phyloP scores from a whole-genome alignment of 768 basidiomycete genomes.

The Termitomyces sp. region DNA sequence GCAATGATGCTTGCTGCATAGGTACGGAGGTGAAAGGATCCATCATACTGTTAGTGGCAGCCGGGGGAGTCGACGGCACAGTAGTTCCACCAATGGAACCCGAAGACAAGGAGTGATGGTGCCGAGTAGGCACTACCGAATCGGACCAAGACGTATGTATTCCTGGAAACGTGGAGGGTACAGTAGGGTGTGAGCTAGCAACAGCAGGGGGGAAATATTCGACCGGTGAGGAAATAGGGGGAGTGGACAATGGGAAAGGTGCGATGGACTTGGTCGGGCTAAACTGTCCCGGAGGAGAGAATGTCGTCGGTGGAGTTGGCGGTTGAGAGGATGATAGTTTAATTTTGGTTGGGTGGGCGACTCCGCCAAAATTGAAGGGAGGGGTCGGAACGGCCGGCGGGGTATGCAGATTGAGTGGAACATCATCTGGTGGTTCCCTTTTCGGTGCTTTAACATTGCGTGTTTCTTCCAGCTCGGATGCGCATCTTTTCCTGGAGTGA shows the following conservation, averaged over 20 bases:
- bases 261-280: conserved; percentile 16
- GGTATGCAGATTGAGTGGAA: conserved; percentile 22
- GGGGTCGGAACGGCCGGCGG: conserved; percentile 9
- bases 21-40: conserved; percentile 15
- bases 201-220: conserved; percentile 16
- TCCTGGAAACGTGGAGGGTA: conserved; percentile 21
- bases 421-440: conserved; percentile 41
- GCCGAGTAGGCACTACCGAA: conserved; percentile 28
- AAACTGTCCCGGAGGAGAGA: conserved; percentile 23
- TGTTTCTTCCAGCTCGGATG: conserved; percentile 36
- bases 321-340: conserved; percentile 29
- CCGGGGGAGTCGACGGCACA: conserved; percentile 13
- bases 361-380: conserved; percentile 12
- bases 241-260: conserved; percentile 18
- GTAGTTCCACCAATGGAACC: conserved; percentile 25
- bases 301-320: conserved; percentile 27
- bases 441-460: conserved; percentile 41
- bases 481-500: conserved; percentile 37
- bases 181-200: conserved; percentile 6
- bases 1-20: conserved; percentile 16
- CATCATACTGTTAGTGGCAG: conserved; percentile 8
- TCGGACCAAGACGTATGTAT: conserved; percentile 36
- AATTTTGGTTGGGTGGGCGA: conserved; percentile 12
- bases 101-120: conserved; percentile 37
- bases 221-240: conserved; percentile 14